These are phyloP conservation scores for Populus hybrid DNA, from an alignment of 441 rosid genomes.

Conservation along the genomic window DNA sequence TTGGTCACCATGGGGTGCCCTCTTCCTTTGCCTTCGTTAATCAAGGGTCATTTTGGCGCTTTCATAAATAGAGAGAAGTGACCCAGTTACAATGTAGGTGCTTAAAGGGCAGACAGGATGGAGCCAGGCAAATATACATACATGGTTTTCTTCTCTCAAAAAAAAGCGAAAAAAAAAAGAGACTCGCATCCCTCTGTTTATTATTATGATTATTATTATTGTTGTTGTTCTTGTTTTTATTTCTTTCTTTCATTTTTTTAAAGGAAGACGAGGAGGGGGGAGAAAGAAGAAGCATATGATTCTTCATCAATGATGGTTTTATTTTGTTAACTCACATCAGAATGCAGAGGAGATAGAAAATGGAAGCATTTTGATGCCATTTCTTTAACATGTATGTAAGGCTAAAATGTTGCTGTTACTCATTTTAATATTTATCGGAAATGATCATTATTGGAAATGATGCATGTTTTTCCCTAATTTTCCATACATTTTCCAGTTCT, in stretches of 20 bases:
- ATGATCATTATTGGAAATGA: slow-evolving; percentile 19
- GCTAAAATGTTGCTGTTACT: neutral
- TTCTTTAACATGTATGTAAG: slow-evolving; percentile 10
- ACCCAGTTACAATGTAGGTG: slow-evolving; percentile 30
- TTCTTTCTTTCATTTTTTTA: neutral
- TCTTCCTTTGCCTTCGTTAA: slow-evolving; percentile 19
- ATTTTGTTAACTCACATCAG: slow-evolving; percentile 2
- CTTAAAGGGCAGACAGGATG: slow-evolving; percentile 64
- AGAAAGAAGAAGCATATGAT: slow-evolving; percentile 2
- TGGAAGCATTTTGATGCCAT: slow-evolving; percentile 14
- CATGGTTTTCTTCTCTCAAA: neutral
- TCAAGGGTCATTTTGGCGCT: slow-evolving; percentile 34
- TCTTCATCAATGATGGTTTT: slow-evolving; percentile 1
- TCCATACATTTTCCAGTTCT: slow-evolving; percentile 22
- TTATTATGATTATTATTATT: too few relatives aligned
- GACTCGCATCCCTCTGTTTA: too few relatives aligned
- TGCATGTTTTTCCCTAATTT: slow-evolving; percentile 26
- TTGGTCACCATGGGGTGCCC: slow-evolving; percentile 11
- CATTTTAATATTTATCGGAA: neutral
- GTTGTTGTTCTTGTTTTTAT: too few relatives aligned
- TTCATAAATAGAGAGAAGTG: slow-evolving; percentile 27
- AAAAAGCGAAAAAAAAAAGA: too few relatives aligned
- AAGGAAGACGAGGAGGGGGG: slow-evolving; percentile 9
- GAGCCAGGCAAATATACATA: slow-evolving; percentile 59
- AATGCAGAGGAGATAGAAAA: slow-evolving; percentile 8